Evolutionary conservation across 1,139 yeast species (phyloP), one percentile per base, ranked within the genome.

Genomic region (Yarrowia galli): DNA sequence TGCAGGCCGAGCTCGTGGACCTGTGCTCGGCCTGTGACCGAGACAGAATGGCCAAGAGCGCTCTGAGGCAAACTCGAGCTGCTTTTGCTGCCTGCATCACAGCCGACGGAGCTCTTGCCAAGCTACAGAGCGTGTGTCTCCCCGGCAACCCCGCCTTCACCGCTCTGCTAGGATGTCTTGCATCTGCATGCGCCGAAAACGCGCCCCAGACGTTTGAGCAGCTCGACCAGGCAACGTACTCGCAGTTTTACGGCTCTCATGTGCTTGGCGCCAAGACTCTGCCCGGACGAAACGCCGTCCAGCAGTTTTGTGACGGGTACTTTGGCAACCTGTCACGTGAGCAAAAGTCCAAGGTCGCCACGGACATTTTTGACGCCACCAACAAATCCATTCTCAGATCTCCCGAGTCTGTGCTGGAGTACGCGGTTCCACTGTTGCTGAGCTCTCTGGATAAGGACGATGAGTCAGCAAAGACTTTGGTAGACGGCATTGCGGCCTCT

Each of bases 391-490:
- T 61, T 23, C 81, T 95, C 74, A 85, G 98, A 76, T 87, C 97
- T 2, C 90, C 98, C 0, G 98, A 92, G 75, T 79, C 82, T 45
- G 85, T 92, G 0, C 84, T 91, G 71, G 83, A 83, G 9, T 74
- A 80, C 42, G 78, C 88, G 18, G 74, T 86, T 23, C 88, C 89
- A 0, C 78, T 81, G 2, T 75, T 91, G 28, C 79, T 87, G 66
- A 68, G 72, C 2, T 75, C 80, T 42, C 70, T 87, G 18, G 70
- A 80, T 6, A 70, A 75, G 0, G 72, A 74, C 22, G 73, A 82
- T 46, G 83, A 38, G 61, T 85, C 68, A 71, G 83, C 12, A 72
- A 82, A 10, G 74, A 76, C 7, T 12, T 45, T 22, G 70, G 76
- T 45, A 4, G 73, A 74, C 53, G 88, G 89, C 72, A 79, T 92